phyloP scores from a whole-genome alignment of 306 rosid species.

The Mimosa bimucronata region DNA sequence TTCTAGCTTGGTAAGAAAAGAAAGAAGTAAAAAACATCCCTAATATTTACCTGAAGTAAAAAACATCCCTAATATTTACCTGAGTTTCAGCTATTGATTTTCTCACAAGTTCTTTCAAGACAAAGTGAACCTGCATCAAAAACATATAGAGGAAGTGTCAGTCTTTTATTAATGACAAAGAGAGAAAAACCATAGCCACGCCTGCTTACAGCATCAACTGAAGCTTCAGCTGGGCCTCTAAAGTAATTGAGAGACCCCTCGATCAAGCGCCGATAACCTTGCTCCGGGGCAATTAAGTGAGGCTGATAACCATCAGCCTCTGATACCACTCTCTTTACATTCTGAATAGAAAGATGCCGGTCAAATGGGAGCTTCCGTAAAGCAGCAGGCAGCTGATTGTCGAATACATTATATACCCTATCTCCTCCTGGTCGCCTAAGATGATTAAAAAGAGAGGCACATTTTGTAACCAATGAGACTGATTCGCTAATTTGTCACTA shows the following conservation, averaged over 20 bases:
- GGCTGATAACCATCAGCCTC: conserved; percentile 99
- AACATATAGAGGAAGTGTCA: conserved; percentile 30
- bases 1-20: not conserved
- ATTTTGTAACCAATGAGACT: conserved; percentile 22
- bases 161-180: not conserved
- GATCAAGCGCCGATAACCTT: conserved; percentile 92
- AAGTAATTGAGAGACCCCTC: conserved; percentile 85
- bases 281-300: conserved; percentile 99
- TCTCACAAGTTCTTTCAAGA: conserved; percentile 96
- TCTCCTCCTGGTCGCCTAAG: conserved; percentile 96
- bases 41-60: conserved; percentile 53
- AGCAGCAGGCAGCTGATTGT: conserved; percentile 99
- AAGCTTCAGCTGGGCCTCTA: conserved; percentile 98
- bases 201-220: conserved; percentile 90
- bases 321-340: conserved; percentile 90
- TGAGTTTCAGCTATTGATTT: conserved; percentile 90
- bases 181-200: conserved; percentile 19
- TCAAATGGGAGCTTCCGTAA: conserved; percentile 97
- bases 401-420: conserved; percentile 90
- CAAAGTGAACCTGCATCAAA: conserved; percentile 80
- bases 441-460: conserved; percentile 9
- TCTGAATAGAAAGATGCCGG: conserved; percentile 91
- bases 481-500: not conserved
- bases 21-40: conserved; percentile 6
- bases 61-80: conserved; percentile 48